Conservation (phyloP, 345 rosid species). For the Melaleuca alternifolia region DNA sequence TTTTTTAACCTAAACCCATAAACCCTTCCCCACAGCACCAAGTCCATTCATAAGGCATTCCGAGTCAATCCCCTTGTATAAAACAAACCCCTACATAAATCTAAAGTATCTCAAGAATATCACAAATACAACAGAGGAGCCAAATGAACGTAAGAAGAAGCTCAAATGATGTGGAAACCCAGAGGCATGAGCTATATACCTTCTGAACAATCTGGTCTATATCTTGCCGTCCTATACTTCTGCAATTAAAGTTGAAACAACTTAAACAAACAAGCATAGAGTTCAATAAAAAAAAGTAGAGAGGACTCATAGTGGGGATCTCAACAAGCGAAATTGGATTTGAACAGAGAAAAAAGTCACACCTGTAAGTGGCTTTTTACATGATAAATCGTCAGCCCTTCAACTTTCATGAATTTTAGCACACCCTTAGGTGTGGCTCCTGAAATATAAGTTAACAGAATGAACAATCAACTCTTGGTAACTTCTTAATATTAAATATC, state of each 20-base stretch:
- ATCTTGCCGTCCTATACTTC: conserved; percentile 87
- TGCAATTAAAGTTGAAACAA: conserved; percentile 28
- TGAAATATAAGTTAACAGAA: conserved; percentile 7
- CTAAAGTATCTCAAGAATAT: not conserved
- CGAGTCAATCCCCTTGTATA: not conserved
- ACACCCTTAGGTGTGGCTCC: conserved; percentile 96
- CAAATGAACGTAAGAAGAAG: not conserved
- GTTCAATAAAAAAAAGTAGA: not conserved
- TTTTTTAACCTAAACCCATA: not conserved
- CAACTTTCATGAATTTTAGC: conserved; percentile 78
- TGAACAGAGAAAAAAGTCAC: not conserved
- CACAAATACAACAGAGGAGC: not conserved
- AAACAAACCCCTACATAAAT: not conserved
- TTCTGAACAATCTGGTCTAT: conserved; percentile 62
- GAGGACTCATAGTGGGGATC: not conserved
- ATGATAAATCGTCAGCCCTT: conserved; percentile 82
- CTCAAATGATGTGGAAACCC: not conserved
- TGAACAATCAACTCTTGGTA: not conserved
- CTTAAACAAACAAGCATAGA: conserved; percentile 1
- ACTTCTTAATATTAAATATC: not conserved
- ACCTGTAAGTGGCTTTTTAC: conserved; percentile 97
- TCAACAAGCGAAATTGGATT: not conserved
- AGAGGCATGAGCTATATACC: conserved; percentile 28
- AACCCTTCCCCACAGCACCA: not conserved
- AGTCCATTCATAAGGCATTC: not conserved